phyloP scores from a whole-genome alignment of 2,329 filamentous ascomycete species.

The Botrytis galanthina region DNA sequence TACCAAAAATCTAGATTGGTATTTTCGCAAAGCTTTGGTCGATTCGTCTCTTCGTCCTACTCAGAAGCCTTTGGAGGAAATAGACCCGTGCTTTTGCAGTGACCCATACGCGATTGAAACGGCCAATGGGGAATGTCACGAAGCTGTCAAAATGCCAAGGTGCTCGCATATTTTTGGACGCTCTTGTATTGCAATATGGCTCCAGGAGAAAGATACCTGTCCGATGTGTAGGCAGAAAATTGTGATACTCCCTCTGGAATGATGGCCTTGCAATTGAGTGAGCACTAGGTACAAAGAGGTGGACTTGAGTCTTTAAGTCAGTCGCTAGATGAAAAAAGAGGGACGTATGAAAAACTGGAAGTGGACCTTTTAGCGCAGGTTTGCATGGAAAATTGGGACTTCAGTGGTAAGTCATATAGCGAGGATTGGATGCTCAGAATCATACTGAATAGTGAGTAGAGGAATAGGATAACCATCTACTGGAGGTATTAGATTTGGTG shows the following conservation, averaged over 20 bases:
- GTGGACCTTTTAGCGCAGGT: not conserved
- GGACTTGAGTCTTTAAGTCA: not conserved
- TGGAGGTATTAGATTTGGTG: not conserved
- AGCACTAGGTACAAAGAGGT: not conserved
- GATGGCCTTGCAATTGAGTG: not conserved
- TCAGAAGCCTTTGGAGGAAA: not conserved
- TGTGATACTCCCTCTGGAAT: not conserved
- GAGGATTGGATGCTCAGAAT: not conserved
- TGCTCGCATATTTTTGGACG: not conserved
- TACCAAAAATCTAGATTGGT: not conserved
- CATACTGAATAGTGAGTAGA: not conserved
- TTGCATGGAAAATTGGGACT: not conserved
- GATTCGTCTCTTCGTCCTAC: not conserved
- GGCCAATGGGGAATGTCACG: not conserved
- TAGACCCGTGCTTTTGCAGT: not conserved
- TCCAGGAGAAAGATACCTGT: not conserved
- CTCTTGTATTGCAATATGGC: not conserved
- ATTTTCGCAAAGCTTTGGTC: not conserved
- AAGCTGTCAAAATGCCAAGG: not conserved
- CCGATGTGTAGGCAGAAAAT: not conserved
- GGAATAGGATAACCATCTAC: not conserved
- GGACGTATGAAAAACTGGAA: not conserved
- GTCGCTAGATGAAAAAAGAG: not conserved
- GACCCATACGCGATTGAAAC: not conserved
- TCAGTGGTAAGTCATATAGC: too few species aligned